Evolutionary conservation across 306 rosid genomes (phyloP), one percentile per base, ranked within the genome.

Genomic region (Cotoneaster glaucophyllus): DNA sequence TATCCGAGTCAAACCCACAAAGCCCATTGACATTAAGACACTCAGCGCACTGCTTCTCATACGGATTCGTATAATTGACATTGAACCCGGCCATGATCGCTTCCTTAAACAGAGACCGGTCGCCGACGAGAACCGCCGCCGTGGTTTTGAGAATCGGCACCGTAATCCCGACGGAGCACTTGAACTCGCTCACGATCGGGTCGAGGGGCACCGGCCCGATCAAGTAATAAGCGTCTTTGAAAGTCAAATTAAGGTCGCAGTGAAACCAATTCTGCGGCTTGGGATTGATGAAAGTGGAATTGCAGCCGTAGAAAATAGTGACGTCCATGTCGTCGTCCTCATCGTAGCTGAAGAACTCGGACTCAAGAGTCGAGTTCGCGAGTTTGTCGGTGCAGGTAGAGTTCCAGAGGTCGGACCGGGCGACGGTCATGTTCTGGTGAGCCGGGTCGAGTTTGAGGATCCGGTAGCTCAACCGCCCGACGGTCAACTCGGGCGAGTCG

Each of bases 401-500:
- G 32, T 83, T 76, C 92, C 93, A 88, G 74, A 91, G 93, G 86
- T 91, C 92, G 19, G 44, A 53, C 6, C 88, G 84, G 2, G 93
- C 86, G 17, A 91, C 43, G 24, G 73, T 74, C 32, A 89, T 73
- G 10, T 78, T 66, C 3, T 5, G 84, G 9, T 14, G 41, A 14
- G 13, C 41, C 8, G 58, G 48, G 81, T 85, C 59, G 68, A 85
- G 79, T 11, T 19, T n/a, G 37, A 87, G 82, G 57, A 87, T 82
- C 68, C 89, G 77, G 82, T 85, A 85, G 57, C 71, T 74, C 45
- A 89, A 31, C 0, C 75, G 74, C 4, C 21, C 29, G 79, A 80
- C 80, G 68, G 67, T 82, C 66, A 91, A 53, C 83, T 75, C 59
- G 1, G 89, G 77, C 19, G 72, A 61, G 32, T 43, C 41, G 69